phyloP scores from a whole-genome alignment of 2,329 filamentous ascomycete genomes.

The Aspergillus sergii region DNA sequence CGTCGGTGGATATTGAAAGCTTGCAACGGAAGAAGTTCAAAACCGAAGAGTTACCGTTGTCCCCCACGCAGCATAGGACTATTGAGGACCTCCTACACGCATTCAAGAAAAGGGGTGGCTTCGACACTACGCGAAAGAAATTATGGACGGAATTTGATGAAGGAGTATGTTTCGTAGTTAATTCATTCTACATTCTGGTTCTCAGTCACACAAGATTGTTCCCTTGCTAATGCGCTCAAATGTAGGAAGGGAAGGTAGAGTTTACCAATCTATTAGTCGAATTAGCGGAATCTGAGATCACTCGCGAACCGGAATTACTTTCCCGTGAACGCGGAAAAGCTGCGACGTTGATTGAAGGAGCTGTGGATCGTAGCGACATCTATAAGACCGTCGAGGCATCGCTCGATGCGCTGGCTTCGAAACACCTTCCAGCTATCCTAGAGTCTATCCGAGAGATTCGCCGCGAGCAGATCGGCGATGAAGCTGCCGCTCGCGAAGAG shows the following conservation, averaged over 20 bases:
- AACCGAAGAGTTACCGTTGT: conserved; percentile 62
- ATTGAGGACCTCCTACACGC: conserved; percentile 64
- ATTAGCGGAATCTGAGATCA: conserved; percentile 63
- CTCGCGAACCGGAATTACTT: conserved; percentile 62
- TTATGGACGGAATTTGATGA: conserved; percentile 61
- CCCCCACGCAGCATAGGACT: conserved; percentile 58
- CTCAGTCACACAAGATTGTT: not conserved
- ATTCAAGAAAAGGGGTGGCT: conserved; percentile 69
- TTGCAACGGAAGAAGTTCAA: conserved; percentile 55
- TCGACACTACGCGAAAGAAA: conserved; percentile 63
- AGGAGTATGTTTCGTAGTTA: conserved; percentile 45
- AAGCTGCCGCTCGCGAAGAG: conserved; percentile 57
- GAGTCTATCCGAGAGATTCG: conserved; percentile 60
- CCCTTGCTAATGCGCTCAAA: conserved; percentile 13
- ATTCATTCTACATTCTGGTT: not conserved
- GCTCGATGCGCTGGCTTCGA: conserved; percentile 57
- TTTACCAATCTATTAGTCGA: conserved; percentile 57
- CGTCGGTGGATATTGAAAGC: conserved; percentile 35
- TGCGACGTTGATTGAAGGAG: conserved; percentile 65
- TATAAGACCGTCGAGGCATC: conserved; percentile 61
- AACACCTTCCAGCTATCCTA: conserved; percentile 57
- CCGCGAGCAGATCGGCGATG: conserved; percentile 60
- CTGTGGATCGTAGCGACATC: conserved; percentile 64
- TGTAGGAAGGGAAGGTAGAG: conserved; percentile 54
- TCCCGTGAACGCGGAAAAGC: conserved; percentile 64